Evolutionary conservation across 495 filamentous ascomycete genomes (phyloP).

Genomic region (Lepidopterella palustris): DNA sequence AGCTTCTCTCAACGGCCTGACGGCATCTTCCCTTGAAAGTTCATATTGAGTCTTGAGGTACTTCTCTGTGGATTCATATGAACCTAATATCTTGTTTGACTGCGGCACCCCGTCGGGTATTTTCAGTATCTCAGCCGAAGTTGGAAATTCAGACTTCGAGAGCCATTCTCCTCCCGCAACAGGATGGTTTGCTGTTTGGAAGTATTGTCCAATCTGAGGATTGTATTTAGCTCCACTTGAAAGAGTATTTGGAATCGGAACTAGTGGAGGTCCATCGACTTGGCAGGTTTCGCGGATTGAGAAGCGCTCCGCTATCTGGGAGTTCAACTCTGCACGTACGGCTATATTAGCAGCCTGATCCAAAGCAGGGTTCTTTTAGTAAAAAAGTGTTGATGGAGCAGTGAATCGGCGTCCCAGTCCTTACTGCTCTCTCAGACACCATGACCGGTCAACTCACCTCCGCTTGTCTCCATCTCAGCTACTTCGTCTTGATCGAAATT

Average conservation of each 20-base stretch:
- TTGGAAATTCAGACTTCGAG: constrained; percentile 31
- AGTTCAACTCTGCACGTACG: constrained; percentile 15
- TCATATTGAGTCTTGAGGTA: constrained; percentile 36
- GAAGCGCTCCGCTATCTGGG: constrained; percentile 20
- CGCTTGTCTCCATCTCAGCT: not conserved
- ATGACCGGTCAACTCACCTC: not conserved
- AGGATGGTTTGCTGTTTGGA: constrained; percentile 11
- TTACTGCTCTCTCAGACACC: not conserved
- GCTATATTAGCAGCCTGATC: not conserved
- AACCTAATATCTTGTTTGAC: constrained; percentile 37
- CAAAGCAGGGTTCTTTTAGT: no score
- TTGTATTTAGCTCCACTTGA: constrained; percentile 5
- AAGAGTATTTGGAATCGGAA: not conserved
- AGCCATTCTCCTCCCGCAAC: constrained; percentile 29
- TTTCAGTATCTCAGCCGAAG: constrained; percentile 28
- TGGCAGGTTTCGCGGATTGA: not conserved
- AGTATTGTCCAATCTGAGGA: constrained; percentile 29
- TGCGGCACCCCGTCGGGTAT: constrained; percentile 12
- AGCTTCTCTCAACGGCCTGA: constrained; percentile 37
- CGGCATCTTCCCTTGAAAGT: constrained; percentile 43
- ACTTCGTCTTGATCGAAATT: not conserved
- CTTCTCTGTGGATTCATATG: constrained; percentile 36
- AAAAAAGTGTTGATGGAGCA: no score
- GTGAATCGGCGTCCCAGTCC: no score
- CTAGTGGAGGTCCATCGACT: not conserved